Base-by-base conservation (phyloP, 176 grass and related monocot species). In the Oryza brachyantha region DNA sequence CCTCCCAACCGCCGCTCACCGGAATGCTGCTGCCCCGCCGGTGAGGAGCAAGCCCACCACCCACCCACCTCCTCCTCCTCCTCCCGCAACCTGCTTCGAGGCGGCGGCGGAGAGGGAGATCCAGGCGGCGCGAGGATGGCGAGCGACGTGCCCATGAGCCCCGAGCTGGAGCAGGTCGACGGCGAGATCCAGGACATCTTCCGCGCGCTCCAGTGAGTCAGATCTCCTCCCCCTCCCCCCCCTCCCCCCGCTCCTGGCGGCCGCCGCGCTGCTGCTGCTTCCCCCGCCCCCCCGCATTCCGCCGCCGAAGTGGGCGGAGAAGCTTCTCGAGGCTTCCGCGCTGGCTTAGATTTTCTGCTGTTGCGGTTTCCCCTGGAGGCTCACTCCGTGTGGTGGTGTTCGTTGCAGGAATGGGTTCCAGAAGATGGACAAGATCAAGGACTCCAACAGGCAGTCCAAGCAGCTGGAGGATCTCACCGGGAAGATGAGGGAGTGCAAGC, bases 401-500 rank as follows among this genome's bases (percentile, higher is more conserved):
- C 61, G 68, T 71, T 96, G 48, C 88, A 99, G 96, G 29, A 90
- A 99, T 89, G 96, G 92, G 66, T 99, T 99, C 89, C 92, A 93
- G 79, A 99, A 99, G 81, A 84, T 99, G 58, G 96, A 96, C 76
- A 99, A 99, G 88, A 93, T 99, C 75, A 99, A 92, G 88, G 96
- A 99, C 74, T 38, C 88, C 26, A 99, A 85, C 77, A 95, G 96
- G 84, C 96, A 96, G 78, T 86, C 92, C 79, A 92, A 92, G 54
- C 88, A 96, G 80, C 79, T 96, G 69, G 96, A 99, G 31, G 90
- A 99, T 85, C 96, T 96, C 81, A 96, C 92, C 32, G 92, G 62
- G 42, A 99, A 93, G 81, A 99, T 99, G 96, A 91, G 84, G 77
- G 92, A 99, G 79, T 99, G 96, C 68, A 96, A 99, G 82, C 86